Evolutionary conservation across 2,329 filamentous ascomycete genomes (phyloP), one percentile per base, ranked within the genome.

Genomic region (Trichoderma oligosporum): DNA sequence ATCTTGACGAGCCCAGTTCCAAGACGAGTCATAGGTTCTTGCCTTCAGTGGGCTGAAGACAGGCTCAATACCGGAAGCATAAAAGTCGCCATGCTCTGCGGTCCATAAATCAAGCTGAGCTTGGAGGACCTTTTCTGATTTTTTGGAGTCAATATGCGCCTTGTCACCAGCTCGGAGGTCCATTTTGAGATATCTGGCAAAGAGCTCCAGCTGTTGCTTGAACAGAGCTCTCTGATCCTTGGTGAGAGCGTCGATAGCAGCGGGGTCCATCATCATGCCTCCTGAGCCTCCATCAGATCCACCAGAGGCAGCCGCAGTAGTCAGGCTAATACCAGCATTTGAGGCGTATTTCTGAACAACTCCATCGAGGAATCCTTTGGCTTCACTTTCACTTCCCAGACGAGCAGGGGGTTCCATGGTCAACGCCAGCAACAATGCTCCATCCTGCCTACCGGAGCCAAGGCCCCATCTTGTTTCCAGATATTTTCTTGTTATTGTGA

Each of bases 261-360:
- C 94, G 7, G 94, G 94, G 68, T 99, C 94, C 92, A 99, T 97
- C 90, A 99, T 96, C 94, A 99, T 97, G 70, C 92, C 93, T 63
- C 83, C 88, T 56, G 80, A 83, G 57, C 80, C 83, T 60, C 83
- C 87, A 60, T 82, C 88, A 55, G 85, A 88, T 60, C 82, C 83
- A 62, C 90, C 91, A 60, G 86, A 87, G 51, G 87, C 83, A 24
- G 89, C 82, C 25, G 88, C 85, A 6, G 88, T 85, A 4, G 91
- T 87, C 59, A 99, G 77, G 71, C 80, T 95, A 73, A 99, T 86
- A 60, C 94, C 94, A 44, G 89, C 87, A 61, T 84, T 85, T 25
- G 84, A 75, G 49, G 94, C 93, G 71, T 97, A 97, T 72, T 96
- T 96, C 68, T 96, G 89, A 27, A 91, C 76, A 38, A 93, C 85